A percentile compares a stretch with the other conserved stretches of the same genome.
Conservation (phyloP, 2,329 filamentous ascomycete genomes). For the Fusarium sp. region DNA sequence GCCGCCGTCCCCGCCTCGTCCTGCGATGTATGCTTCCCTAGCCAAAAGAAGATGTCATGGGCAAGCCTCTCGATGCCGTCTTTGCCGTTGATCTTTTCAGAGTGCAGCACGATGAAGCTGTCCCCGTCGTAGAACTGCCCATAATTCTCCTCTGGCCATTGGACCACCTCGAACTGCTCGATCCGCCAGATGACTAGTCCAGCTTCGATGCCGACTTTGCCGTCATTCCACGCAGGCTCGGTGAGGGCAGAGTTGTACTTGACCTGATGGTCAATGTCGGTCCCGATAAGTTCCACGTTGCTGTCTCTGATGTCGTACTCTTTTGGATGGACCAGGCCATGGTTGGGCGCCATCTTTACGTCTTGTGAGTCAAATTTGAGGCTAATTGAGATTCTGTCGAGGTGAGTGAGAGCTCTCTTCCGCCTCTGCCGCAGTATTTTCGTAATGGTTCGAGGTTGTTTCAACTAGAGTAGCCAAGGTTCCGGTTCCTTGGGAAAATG, state of each 20-base stretch:
- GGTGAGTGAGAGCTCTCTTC: not conserved
- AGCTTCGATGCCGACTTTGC: slow-evolving; percentile 61
- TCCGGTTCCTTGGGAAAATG: not conserved
- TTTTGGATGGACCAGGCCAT: slow-evolving; percentile 71
- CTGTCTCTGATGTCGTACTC: slow-evolving; percentile 76
- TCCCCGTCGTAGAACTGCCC: slow-evolving; percentile 76
- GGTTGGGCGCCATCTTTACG: slow-evolving; percentile 67
- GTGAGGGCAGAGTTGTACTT: slow-evolving; percentile 74
- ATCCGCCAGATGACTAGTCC: slow-evolving; percentile 75
- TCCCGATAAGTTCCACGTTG: slow-evolving; percentile 75
- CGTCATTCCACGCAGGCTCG: slow-evolving; percentile 76
- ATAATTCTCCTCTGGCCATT: slow-evolving; percentile 67
- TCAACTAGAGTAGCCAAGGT: slow-evolving; percentile 10
- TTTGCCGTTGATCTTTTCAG: slow-evolving; percentile 63
- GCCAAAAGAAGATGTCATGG: slow-evolving; percentile 79
- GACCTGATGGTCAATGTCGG: slow-evolving; percentile 73
- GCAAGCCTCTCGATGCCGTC: slow-evolving; percentile 58
- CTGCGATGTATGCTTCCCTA: slow-evolving; percentile 73
- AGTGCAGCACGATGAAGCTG: slow-evolving; percentile 74
- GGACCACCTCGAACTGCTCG: slow-evolving; percentile 73
- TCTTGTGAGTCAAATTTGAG: not conserved
- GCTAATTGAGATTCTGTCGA: not conserved
- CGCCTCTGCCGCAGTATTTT: slow-evolving; percentile 1
- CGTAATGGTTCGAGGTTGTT: slow-evolving; percentile 3
- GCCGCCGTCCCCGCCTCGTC: slow-evolving; percentile 77